Conservation (phyloP, 441 rosid species). For the Flueggea neowawraea region DNA sequence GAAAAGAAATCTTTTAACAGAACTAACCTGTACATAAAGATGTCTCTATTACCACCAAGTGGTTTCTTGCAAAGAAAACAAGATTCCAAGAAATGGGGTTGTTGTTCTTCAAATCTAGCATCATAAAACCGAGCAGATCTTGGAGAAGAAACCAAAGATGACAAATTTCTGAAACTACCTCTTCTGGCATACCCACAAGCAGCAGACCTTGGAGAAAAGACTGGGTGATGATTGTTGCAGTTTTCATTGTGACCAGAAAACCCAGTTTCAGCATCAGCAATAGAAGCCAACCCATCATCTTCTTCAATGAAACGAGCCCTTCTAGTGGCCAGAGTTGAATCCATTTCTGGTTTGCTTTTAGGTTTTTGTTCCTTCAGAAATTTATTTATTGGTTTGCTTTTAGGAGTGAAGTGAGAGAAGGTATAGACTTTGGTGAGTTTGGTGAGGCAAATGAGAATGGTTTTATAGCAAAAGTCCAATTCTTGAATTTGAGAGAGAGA, state of each 20-base stretch:
- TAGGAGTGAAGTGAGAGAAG: neutral
- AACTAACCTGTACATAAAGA: slow-evolving; percentile 86
- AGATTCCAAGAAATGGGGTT: slow-evolving; percentile 62
- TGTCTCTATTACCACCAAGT: slow-evolving; percentile 61
- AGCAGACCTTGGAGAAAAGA: slow-evolving; percentile 28
- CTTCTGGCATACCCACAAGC: slow-evolving; percentile 25
- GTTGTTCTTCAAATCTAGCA: slow-evolving; percentile 48
- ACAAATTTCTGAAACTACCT: slow-evolving; percentile 23
- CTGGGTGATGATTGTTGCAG: slow-evolving; percentile 4
- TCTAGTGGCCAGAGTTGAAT: slow-evolving; percentile 10
- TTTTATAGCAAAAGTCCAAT: no score
- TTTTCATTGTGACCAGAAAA: slow-evolving; percentile 27
- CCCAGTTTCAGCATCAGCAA: slow-evolving; percentile 52
- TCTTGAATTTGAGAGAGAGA: no score
- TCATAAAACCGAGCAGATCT: slow-evolving; percentile 45
- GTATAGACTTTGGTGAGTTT: no score
- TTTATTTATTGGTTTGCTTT: no score
- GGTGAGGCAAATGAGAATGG: no score
- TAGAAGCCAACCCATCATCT: slow-evolving; percentile 57
- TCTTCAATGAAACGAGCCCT: slow-evolving; percentile 44
- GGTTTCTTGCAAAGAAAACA: slow-evolving; percentile 75
- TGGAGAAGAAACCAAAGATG: slow-evolving; percentile 25
- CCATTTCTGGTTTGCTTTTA: slow-evolving; percentile 10
- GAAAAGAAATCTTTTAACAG: slow-evolving; percentile 9
- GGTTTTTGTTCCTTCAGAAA: neutral